Base-by-base conservation (phyloP, 306 rosid species). In the Citrullus amarus region DNA sequence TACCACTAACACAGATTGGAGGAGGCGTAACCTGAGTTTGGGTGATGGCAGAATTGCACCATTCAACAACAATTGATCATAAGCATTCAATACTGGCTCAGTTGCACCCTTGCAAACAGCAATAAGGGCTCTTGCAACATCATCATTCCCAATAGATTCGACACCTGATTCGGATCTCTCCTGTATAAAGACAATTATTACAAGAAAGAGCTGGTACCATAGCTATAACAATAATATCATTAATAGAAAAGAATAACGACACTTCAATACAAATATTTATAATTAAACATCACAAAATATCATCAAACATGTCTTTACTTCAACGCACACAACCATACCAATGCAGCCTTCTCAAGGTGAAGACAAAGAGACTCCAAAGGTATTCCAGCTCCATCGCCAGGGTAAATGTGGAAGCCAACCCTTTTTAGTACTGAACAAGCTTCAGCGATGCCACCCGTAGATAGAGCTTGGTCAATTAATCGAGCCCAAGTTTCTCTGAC, bases 401-500 rank as follows among this genome's bases (percentile, higher is more conserved):
- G 97, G 86, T 95, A 95, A 83, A 92, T 82, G 84, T 91, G 92
- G 51, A 97, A 90, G n/a, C 99, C 99, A 61, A 95, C 92, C 88
- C 98, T 87, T 84, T 95, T 95, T 44, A 95, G 66, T 73, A 89
- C 97, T 1, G 98, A 86, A 88, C 99, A 92, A 69, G 99, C 97
- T 86, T 95, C 99, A 22, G 96, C 96, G 76, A 92, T 84, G 76
- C 99, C 99, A 25, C 99, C 99, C 76, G 83, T 90, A 67, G 93
- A 90, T 84, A 95, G 88, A 86, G 99, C 90, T 84, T 91, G 98
- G 85, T 95, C 98, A 57, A 91, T 77, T 74, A 95, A 91, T 82
- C 99, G 89, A 79, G 96, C 97, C 92, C 99, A 95, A 50, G 98
- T 91, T 83, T 92, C 99, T 86, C 97, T 89, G 34, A 85, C 84